Base-by-base conservation (phyloP, 371 early-diverging fungal genomes). In the Mucor racemosus region DNA sequence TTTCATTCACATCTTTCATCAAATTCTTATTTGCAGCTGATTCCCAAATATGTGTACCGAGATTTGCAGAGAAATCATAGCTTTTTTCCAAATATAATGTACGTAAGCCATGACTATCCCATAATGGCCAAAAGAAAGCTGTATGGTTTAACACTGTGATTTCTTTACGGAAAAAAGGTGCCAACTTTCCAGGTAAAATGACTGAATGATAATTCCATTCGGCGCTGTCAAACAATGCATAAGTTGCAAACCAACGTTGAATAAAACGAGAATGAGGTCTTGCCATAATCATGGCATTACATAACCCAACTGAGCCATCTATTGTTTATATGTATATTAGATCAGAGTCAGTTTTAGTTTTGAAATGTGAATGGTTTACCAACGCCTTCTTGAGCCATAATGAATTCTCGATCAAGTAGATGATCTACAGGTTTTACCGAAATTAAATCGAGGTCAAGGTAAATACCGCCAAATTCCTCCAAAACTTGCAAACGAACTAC, bases 151-250 rank as follows among this genome's bases (percentile, higher is more conserved):
- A 57, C 0, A 81, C 66, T 0, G 79, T 77, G 34, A 85, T 69
- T 58, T 84, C 84, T 8, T 74, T 58, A 9, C 64, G 41, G 50
- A 78, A 80, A 38, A 73, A 67, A 5, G 75, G 67, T 1, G 86
- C 79, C 3, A 85, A 56, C 58, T 79, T 80, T n/a, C 77, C 79
- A 3, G 86, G 86, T 26, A 86, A 61, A 6, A 80, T 57, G 13
- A 84, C 84, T 1, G 84, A 83, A 62, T 86, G 86, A 42, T 83
- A 78, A 60, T 80, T 82, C 84, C 84, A 84, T 35, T 78, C 66
- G 1, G 50, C 39, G 13, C 66, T 65, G 46, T 84, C 75, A 58
- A 86, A 84, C 0, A 80, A 72, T 21, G 67, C 62, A 69, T 86
- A 86, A 3, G 78, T 76, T 1, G 75, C 76, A 40, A 73, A 76